These are phyloP conservation scores for Phallus indusiatus DNA, from an alignment of 768 basidiomycete species.

Conservation along the genomic window DNA sequence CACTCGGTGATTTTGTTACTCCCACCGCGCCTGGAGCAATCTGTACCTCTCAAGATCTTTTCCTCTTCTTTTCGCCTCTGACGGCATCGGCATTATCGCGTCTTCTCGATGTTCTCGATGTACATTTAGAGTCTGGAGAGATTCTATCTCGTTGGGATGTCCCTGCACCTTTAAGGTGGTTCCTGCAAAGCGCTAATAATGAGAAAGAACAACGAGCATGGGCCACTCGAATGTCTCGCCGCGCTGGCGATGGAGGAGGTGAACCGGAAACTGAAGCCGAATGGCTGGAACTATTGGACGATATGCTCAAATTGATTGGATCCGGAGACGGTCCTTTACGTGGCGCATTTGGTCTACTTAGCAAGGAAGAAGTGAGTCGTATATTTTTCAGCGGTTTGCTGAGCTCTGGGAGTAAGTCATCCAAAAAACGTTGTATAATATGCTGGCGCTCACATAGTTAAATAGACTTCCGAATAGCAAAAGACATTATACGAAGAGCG, in stretches of 20 bases:
- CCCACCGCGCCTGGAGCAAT: slow-evolving; percentile 55
- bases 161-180: slow-evolving; percentile 79
- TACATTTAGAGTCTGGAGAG: slow-evolving; percentile 91
- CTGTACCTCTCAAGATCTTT: slow-evolving; percentile 58
- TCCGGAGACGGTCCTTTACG: slow-evolving; percentile 51
- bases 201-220: slow-evolving; percentile 64
- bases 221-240: slow-evolving; percentile 79
- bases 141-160: slow-evolving; percentile 84
- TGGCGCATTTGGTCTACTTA: slow-evolving; percentile 75
- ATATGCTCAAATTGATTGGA: slow-evolving; percentile 76
- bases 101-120: slow-evolving; percentile 83
- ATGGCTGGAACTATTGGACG: slow-evolving; percentile 83
- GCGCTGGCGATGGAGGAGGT: slow-evolving; percentile 46
- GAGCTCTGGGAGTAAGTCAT: slow-evolving; percentile 74
- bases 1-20: slow-evolving; percentile 69
- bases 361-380: slow-evolving; percentile 58
- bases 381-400: slow-evolving; percentile 84
- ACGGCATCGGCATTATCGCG: slow-evolving; percentile 66
- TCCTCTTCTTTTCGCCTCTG: slow-evolving; percentile 76
- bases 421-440: not conserved
- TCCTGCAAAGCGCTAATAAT: slow-evolving; percentile 67
- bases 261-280: slow-evolving; percentile 54
- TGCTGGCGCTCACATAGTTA: not conserved
- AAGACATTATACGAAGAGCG: slow-evolving; percentile 37
- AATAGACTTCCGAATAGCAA: slow-evolving; percentile 66